A percentile compares a stretch with the other conserved stretches of the same genome.
These are phyloP conservation scores for Malania oleifera DNA, from an alignment of 164 flowering plant genomes.

Conservation along the genomic window DNA sequence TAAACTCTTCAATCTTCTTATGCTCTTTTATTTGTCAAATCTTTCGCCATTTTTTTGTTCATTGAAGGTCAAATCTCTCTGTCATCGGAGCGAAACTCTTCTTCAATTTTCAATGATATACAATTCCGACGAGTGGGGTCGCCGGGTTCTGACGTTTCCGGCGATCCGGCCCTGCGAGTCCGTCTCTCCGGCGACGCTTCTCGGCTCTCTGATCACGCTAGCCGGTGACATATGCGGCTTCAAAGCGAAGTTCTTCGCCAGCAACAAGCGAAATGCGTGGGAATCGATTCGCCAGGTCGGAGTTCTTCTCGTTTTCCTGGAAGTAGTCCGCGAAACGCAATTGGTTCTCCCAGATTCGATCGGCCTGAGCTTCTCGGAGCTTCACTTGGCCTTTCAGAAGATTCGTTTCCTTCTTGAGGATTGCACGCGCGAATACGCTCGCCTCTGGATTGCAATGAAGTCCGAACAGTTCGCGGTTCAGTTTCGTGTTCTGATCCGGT, in stretches of 20 bases:
- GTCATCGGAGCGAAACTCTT: neutral
- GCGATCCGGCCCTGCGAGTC: conserved; percentile 46
- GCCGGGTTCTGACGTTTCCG: conserved; percentile 56
- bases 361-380: conserved; percentile 37
- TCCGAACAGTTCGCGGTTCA: conserved; percentile 31
- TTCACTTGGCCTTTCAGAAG: conserved; percentile 53
- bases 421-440: conserved; percentile 30
- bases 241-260: conserved; percentile 21
- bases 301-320: conserved; percentile 26
- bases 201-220: conserved; percentile 32
- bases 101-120: conserved; percentile 28
- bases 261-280: conserved; percentile 29
- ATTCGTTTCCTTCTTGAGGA: conserved; percentile 35
- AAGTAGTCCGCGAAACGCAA: conserved; percentile 25
- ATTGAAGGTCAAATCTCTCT: conserved; percentile 41
- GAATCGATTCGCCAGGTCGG: conserved; percentile 24
- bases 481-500: conserved; percentile 24
- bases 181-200: conserved; percentile 31
- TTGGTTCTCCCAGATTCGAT: conserved; percentile 12
- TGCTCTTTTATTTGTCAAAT: too few species aligned
- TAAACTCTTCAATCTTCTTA: too few species aligned
- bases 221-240: conserved; percentile 21
- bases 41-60: neutral
- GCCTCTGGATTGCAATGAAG: conserved; percentile 36
- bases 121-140: conserved; percentile 19